A percentile compares a stretch with the other conserved stretches of the same genome.
Evolutionary conservation across 768 basidiomycete species (phyloP).

Genomic region (Butyriboletus loyo): DNA sequence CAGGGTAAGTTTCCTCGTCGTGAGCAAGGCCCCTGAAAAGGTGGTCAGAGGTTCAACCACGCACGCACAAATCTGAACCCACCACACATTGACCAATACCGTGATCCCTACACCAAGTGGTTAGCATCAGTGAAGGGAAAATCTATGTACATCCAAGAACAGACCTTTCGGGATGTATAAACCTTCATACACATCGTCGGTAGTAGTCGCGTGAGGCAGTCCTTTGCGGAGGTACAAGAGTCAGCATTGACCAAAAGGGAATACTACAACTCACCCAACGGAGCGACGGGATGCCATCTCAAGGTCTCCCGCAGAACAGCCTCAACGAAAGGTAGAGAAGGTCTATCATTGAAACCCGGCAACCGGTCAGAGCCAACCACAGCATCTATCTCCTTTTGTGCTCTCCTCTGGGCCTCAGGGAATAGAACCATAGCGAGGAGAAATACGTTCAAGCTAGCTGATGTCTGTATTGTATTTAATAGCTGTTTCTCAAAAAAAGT

Average conservation of each 20-base stretch:
- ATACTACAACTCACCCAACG: conserved; percentile 18
- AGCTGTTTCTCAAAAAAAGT: neutral
- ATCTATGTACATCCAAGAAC: neutral
- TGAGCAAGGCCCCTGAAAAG: conserved; percentile 37
- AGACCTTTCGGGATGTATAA: conserved; percentile 24
- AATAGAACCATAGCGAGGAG: conserved; percentile 29
- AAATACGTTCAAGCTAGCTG: conserved; percentile 18
- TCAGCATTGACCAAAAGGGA: neutral
- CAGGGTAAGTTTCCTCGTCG: conserved; percentile 35
- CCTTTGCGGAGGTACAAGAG: conserved; percentile 5
- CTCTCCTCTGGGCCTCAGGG: conserved; percentile 22
- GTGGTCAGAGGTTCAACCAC: neutral
- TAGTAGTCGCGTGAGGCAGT: conserved; percentile 20
- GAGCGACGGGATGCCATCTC: conserved; percentile 23
- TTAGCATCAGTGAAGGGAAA: neutral
- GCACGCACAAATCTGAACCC: neutral
- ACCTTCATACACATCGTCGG: conserved; percentile 25
- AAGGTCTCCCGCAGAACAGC: conserved; percentile 22
- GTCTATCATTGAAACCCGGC: conserved; percentile 22
- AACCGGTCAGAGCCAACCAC: conserved; percentile 20
- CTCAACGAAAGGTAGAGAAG: conserved; percentile 24
- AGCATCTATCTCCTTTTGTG: conserved; percentile 24
- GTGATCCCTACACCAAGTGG: conserved; percentile 12
- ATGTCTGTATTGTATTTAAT: conserved; percentile 14
- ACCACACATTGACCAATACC: conserved; percentile 26